A percentile compares a stretch with the other conserved stretches of the same genome.
phyloP scores from a whole-genome alignment of 2,329 filamentous ascomycete genomes.

The Apiospora sp. region DNA sequence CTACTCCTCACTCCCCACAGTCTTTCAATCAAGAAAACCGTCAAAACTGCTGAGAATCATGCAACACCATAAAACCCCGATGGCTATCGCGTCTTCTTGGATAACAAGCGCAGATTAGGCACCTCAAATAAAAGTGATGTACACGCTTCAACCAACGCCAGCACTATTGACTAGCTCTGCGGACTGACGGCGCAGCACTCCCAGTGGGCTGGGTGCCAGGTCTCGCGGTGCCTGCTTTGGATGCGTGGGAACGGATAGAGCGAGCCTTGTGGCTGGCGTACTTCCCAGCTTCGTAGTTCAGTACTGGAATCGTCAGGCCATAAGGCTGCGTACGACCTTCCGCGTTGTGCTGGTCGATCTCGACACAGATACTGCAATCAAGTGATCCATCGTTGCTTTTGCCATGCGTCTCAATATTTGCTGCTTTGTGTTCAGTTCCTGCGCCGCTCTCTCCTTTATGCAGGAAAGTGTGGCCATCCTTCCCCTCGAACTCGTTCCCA shows the following conservation, averaged over 20 bases:
- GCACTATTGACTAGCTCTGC: conserved; percentile 16
- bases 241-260: conserved; percentile 20
- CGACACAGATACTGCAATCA: conserved; percentile 86
- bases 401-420: conserved; percentile 61
- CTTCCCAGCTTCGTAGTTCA: conserved; percentile 51
- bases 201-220: conserved; percentile 10
- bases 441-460: conserved; percentile 80
- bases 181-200: conserved; percentile 10
- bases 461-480: conserved; percentile 75
- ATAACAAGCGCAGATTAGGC: background rate
- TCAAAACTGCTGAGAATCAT: conserved; percentile 1
- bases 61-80: background rate
- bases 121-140: conserved; percentile 25
- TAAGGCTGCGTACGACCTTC: conserved; percentile 84
- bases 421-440: conserved; percentile 80
- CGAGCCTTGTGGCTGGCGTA: conserved; percentile 37
- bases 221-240: background rate
- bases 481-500: conserved; percentile 49
- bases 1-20: background rate
- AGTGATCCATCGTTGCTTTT: conserved; percentile 67
- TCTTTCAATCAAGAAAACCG: background rate
- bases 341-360: conserved; percentile 84
- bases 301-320: conserved; percentile 81
- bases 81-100: background rate
- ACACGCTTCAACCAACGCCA: conserved; percentile 19